A percentile compares a stretch with the other conserved stretches of the same genome.
These are phyloP conservation scores for Moesziomyces aphidis DNA, from an alignment of 1,284 basidiomycete species.

Conservation along the genomic window DNA sequence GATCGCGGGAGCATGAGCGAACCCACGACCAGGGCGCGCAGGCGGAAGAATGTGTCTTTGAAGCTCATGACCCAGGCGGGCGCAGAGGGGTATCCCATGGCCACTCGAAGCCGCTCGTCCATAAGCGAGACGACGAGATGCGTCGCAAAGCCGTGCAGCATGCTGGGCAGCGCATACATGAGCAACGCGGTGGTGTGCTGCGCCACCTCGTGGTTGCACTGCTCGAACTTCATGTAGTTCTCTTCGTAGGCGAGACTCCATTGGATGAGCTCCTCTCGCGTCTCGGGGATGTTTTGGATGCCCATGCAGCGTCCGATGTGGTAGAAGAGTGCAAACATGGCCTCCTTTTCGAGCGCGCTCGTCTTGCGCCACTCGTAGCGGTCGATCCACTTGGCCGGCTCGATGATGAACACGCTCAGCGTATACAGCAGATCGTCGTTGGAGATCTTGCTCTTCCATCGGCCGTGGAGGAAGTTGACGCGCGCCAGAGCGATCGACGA, in stretches of 20 bases:
- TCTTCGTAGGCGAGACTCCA: constrained; percentile 44
- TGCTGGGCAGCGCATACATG: constrained; percentile 18
- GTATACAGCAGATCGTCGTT: constrained; percentile 54
- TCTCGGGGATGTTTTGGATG: constrained; percentile 39
- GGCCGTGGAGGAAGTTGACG: constrained; percentile 43
- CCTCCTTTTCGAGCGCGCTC: constrained; percentile 42
- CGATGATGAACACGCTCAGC: constrained; percentile 39
- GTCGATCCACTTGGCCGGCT: constrained; percentile 42
- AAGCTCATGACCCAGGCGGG: constrained; percentile 17
- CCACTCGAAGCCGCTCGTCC: constrained; percentile 29
- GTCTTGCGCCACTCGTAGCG: constrained; percentile 34
- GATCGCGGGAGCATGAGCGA: constrained; percentile 21
- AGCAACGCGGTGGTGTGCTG: constrained; percentile 43
- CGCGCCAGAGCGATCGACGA: constrained; percentile 41
- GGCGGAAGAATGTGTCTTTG: constrained; percentile 16
- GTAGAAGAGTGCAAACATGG: constrained; percentile 41
- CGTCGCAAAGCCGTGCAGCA: constrained; percentile 26
- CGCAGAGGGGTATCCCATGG: constrained; percentile 31
- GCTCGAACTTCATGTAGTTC: constrained; percentile 27
- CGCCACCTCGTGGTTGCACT: constrained; percentile 40
- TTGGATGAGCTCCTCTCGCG: constrained; percentile 16
- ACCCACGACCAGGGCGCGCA: constrained; percentile 10
- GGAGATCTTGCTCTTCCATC: constrained; percentile 42
- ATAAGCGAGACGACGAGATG: constrained; percentile 31
- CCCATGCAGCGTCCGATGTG: constrained; percentile 47